Base-by-base conservation (phyloP, 1,284 basidiomycete genomes). In the Ustilago tritici region DNA sequence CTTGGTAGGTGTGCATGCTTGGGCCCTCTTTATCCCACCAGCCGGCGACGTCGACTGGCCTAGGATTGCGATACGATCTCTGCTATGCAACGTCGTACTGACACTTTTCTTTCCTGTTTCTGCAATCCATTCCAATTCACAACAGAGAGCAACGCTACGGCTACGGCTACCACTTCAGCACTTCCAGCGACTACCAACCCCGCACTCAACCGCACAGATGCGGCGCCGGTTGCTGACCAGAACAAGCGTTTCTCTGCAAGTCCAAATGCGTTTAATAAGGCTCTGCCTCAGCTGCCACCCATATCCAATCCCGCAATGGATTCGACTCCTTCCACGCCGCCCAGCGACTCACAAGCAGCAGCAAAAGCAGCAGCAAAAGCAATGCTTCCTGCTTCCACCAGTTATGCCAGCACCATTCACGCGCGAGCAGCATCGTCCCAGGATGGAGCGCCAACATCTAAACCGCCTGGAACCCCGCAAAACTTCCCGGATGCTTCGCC, bases 231-330 rank as follows among this genome's bases (percentile, higher is more conserved):
- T 38, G 32, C 35, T 23, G 34, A 54, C 17, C 43, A 63, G 23
- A 49, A 41, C 57, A 61, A 68, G n/a, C 50, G 55, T 23, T 14
- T 59, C 59, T 64, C 70, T 19, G 23, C 36, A 19, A 73, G 70
- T 23, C 65, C 70, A 38, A 58, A 55, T 9, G 68, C 65, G 41
- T 53, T 58, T 41, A 68, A 68, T 56, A 73, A 73, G 59, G 65
- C 65, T 17, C 62, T 68, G 10, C 70, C 70, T 12, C 47, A 49
- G n/a, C 31, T 73, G 12, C 70, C 70, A 3, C 12, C 70, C 32
- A 40, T 54, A 11, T 41, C 61, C 50, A 52, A 38, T 35, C 41
- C 57, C 34, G n/a, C 56, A 23, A 38, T 41, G 40, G 23, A 46
- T 43, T n/a, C 9, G 36, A 17, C 56, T 4, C 23, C 38, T 23